These are phyloP conservation scores for Hordeum pubiflorum DNA, from an alignment of 202 grass and related monocot genomes.

Conservation along the genomic window DNA sequence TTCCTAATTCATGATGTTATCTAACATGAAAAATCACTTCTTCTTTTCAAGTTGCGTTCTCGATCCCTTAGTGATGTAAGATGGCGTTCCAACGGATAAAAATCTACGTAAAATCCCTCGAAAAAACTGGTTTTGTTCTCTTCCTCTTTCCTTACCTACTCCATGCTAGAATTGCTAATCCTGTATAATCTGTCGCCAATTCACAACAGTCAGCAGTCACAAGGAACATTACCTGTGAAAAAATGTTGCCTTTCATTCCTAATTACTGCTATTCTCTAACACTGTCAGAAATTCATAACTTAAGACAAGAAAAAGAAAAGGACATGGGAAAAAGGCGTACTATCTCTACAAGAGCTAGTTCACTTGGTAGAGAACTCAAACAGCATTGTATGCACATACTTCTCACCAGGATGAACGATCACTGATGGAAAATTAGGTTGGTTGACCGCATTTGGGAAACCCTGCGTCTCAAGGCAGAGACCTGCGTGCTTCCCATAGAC, in stretches of 20 bases:
- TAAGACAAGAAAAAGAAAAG: slow-evolving; percentile 11
- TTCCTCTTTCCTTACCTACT: background rate
- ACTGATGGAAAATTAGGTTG: slow-evolving; percentile 54
- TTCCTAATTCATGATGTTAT: too few relatives aligned
- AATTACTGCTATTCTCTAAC: background rate
- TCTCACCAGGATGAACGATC: slow-evolving; percentile 46
- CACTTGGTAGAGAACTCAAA: slow-evolving; percentile 47
- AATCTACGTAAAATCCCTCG: background rate
- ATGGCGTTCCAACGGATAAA: too few relatives aligned
- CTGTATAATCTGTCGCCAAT: background rate
- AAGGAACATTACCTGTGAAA: background rate
- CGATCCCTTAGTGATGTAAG: too few relatives aligned
- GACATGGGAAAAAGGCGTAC: background rate
- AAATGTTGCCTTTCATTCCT: background rate
- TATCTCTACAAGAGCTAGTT: slow-evolving; percentile 24
- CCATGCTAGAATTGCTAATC: slow-evolving; percentile 17
- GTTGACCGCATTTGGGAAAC: slow-evolving; percentile 68
- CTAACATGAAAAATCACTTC: too few relatives aligned
- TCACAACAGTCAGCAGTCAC: background rate
- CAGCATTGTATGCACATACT: slow-evolving; percentile 51
- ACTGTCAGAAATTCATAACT: slow-evolving; percentile 18
- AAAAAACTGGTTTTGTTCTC: background rate
- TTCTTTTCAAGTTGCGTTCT: too few relatives aligned
- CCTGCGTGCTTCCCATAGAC: slow-evolving; percentile 51
- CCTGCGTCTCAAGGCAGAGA: slow-evolving; percentile 60